Percentiles rank a stretch among this genome's conserved stretches.
Conservation (phyloP, 2,329 filamentous ascomycete genomes). For the Phialophora chinensis region DNA sequence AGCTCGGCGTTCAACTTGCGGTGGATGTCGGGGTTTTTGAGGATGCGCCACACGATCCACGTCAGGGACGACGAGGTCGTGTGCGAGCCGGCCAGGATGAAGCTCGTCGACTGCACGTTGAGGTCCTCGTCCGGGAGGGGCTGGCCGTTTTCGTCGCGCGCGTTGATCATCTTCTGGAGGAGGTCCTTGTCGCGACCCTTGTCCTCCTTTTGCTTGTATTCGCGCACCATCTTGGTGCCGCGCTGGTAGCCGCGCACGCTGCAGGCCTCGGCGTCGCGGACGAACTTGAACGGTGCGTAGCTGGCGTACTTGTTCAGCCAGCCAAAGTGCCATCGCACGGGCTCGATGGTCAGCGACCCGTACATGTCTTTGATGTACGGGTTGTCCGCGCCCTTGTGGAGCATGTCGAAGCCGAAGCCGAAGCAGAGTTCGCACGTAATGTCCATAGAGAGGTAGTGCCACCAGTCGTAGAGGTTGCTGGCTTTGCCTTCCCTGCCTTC, state of each 20-base stretch:
- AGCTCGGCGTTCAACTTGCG: conserved; percentile 8
- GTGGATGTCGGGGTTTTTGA: conserved; percentile 8
- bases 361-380: conserved; percentile 25
- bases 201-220: conserved; percentile 18
- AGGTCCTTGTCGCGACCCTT: conserved; percentile 17
- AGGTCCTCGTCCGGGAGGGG: conserved; percentile 15
- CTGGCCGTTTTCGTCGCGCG: conserved; percentile 7
- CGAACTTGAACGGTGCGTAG: conserved; percentile 19
- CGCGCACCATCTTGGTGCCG: conserved; percentile 19
- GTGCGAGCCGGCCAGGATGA: conserved; percentile 22
- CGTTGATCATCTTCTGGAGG: conserved; percentile 23
- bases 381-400: conserved; percentile 14
- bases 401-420: conserved; percentile 19
- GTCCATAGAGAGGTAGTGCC: conserved; percentile 26
- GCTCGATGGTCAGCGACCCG: conserved; percentile 20
- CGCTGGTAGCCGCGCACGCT: conserved; percentile 18
- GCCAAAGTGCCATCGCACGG: conserved; percentile 19
- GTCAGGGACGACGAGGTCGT: conserved; percentile 19
- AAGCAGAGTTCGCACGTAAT: conserved; percentile 22
- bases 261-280: conserved; percentile 20
- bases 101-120: conserved; percentile 20
- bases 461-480: conserved; percentile 25
- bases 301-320: conserved; percentile 21
- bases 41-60: conserved; percentile 26
- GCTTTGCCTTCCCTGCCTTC: conserved; percentile 12